Evolutionary conservation across 768 basidiomycete genomes (phyloP), one percentile per base, ranked within the genome.

Genomic region (Podaxis carcinomalis): DNA sequence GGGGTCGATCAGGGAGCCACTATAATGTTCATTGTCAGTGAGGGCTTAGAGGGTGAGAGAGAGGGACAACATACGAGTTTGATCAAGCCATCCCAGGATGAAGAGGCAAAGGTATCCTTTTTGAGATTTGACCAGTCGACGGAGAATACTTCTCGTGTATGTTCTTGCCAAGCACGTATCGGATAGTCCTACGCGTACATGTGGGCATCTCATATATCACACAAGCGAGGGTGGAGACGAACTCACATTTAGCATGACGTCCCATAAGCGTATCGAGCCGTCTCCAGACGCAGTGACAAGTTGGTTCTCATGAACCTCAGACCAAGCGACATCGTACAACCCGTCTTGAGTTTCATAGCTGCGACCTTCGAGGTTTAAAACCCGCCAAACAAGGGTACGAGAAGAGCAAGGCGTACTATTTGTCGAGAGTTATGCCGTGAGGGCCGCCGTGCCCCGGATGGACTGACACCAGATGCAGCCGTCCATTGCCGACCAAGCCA

Each of bases 111-210:
- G 0, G 83, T 83, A 64, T 93, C 90, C 70, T 96, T 97, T 67
- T 88, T 86, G 63, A 95, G 73, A 74, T 97, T 98, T 63, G 90
- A 94, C 95, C 96, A 98, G 72, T 98, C 93, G 4, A 98, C 85
- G 10, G 89, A 90, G 77, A 92, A 95, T 5, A 95, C 93, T 71
- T 98, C 96, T 53, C 88, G 85, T 11, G 88, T 85, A 73, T 98
- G 96, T 73, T 98, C 96, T 67, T 93, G 90, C 95, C 96, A 98
- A 52, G 84, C 85, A 63, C 87, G 86, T 65, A 98, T 89, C 1
- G 96, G 95, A 57, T 89, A 83, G 67, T 93, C 90, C 94, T 98
- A 74, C 5, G 63, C 47, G 32, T 42, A 19, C 10, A 61, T 19
- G 56, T 49, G 25, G 46, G n/a, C 11, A 14, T 27, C 27, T 37